Percentiles rank a stretch among this genome's conserved stretches.
Evolutionary conservation across 768 basidiomycete genomes (phyloP).

Genomic region (Tulasnella sp.): DNA sequence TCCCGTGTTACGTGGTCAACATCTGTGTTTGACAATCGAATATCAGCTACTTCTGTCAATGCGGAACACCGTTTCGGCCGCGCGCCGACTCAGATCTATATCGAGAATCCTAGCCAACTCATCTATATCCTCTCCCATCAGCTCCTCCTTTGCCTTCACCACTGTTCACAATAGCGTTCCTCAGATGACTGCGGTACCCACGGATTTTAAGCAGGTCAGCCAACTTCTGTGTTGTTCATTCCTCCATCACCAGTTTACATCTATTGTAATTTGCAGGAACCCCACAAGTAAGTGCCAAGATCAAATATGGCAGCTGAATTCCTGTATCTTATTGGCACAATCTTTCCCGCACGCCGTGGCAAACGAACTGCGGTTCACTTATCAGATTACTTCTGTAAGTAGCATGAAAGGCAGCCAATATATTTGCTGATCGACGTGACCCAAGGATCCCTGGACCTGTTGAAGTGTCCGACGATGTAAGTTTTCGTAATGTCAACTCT

Average conservation of each 20-base stretch:
- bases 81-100: conserved; percentile 9
- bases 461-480: conserved; percentile 47
- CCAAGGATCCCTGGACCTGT: conserved; percentile 39
- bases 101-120: background rate
- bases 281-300: conserved; percentile 22
- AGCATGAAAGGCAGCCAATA: no score
- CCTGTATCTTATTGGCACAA: background rate
- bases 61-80: conserved; percentile 11
- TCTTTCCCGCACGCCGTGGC: no score
- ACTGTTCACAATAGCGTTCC: background rate
- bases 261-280: conserved; percentile 22
- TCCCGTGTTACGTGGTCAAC: no score
- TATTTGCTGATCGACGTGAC: background rate
- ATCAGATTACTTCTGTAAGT: conserved; percentile 22
- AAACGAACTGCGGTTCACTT: background rate
- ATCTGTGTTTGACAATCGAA: no score
- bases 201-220: conserved; percentile 2
- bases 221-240: conserved; percentile 25
- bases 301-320: background rate
- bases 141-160: background rate
- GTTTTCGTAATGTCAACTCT: background rate
- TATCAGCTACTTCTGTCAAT: no score
- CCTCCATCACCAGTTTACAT: conserved; percentile 20
- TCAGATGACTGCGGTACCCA: background rate
- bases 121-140: background rate